Evolutionary conservation across 129 eudicot species (phyloP).

Genomic region (Centrapalus pauciflorus): DNA sequence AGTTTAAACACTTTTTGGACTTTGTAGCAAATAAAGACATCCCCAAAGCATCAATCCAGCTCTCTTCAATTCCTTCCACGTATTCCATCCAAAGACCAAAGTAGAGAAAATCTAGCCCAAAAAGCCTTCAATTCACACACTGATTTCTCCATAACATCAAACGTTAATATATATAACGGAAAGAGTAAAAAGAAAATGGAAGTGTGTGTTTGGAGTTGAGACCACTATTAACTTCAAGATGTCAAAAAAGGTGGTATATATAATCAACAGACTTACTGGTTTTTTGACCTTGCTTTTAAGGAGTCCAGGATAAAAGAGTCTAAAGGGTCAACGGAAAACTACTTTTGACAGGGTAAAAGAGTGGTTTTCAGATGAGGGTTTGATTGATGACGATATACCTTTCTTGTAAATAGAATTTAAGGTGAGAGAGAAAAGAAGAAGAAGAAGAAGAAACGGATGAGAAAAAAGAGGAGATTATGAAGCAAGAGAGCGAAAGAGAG

Average conservation of each 20-base stretch:
- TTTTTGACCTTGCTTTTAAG: background rate
- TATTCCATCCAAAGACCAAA: constrained; percentile 8
- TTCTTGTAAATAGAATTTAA: constrained; percentile 73
- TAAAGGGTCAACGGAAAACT: constrained; percentile 36
- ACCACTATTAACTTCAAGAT: background rate
- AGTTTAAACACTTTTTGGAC: constrained; percentile 15
- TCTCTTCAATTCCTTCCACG: constrained; percentile 11
- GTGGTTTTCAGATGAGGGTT: constrained; percentile 22
- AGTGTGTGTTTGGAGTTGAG: background rate
- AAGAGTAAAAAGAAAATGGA: background rate
- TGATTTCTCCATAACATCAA: constrained; percentile 1
- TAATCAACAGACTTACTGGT: constrained; percentile 30
- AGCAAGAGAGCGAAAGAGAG: constrained; percentile 7
- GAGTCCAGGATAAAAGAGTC: constrained; percentile 21
- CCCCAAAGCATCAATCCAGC: constrained; percentile 11
- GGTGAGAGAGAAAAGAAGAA: constrained; percentile 29
- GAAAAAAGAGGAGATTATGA: constrained; percentile 13
- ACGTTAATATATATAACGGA: background rate
- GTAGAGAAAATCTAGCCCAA: constrained; percentile 13
- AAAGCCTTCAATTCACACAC: background rate
- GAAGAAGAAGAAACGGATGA: constrained; percentile 29
- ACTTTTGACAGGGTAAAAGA: constrained; percentile 19
- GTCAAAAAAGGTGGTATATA: constrained; percentile 13
- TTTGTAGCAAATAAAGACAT: constrained; percentile 27
- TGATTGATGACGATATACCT: constrained; percentile 20